Conservation (phyloP, 495 filamentous ascomycete species). For the Xylaria palmicola region DNA sequence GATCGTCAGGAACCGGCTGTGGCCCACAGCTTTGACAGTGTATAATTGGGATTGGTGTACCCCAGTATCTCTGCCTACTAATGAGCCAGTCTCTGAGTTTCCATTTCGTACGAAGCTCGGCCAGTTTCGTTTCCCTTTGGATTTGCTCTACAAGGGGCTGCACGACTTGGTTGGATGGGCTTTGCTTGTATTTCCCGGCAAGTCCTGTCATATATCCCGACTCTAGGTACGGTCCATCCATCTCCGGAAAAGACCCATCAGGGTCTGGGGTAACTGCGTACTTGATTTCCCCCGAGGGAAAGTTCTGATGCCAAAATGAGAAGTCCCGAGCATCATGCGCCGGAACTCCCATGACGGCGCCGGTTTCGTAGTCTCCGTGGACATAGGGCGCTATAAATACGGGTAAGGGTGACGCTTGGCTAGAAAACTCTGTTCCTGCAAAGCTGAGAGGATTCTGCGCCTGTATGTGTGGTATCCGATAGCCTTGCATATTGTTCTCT, state of each 20-base stretch:
- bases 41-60: slow-evolving; percentile 84
- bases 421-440: slow-evolving; percentile 39
- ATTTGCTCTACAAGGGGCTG: slow-evolving; percentile 61
- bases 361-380: slow-evolving; percentile 82
- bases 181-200: slow-evolving; percentile 58
- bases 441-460: slow-evolving; percentile 66
- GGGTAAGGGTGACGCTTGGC: slow-evolving; percentile 51
- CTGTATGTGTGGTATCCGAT: slow-evolving; percentile 57
- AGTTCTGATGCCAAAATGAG: slow-evolving; percentile 75
- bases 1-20: slow-evolving; percentile 71
- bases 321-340: slow-evolving; percentile 77
- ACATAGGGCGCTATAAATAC: slow-evolving; percentile 85
- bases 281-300: slow-evolving; percentile 48
- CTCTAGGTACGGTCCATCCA: slow-evolving; percentile 54
- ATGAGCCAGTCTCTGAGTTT: slow-evolving; percentile 83
- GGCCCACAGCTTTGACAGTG: slow-evolving; percentile 76
- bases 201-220: slow-evolving; percentile 65
- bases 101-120: slow-evolving; percentile 65
- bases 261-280: slow-evolving; percentile 54
- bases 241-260: slow-evolving; percentile 41
- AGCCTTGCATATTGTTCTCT: slow-evolving; percentile 73
- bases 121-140: slow-evolving; percentile 47
- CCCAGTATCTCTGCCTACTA: slow-evolving; percentile 88
- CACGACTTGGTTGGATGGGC: slow-evolving; percentile 61
- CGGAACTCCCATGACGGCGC: slow-evolving; percentile 89